Percentiles rank a stretch among this genome's conserved stretches.
These are phyloP conservation scores for Melanomma pulvis-pyrius DNA, from an alignment of 495 filamentous ascomycete species.

Conservation along the genomic window DNA sequence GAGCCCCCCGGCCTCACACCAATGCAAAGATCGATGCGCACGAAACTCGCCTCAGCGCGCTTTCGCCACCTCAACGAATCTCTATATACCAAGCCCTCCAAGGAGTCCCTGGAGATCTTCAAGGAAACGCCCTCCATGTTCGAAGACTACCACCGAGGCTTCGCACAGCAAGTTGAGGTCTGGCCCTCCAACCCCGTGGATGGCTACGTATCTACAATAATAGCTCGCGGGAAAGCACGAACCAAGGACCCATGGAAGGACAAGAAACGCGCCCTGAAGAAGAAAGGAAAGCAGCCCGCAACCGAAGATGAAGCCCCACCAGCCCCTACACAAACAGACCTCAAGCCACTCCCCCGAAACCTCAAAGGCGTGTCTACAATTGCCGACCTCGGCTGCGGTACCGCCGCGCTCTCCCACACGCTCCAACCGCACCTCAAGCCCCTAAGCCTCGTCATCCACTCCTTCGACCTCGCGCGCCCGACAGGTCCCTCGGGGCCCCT, in stretches of 20 bases:
- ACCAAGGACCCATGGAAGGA: conserved; percentile 27
- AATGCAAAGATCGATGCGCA: conserved; percentile 87
- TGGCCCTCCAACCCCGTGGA: conserved; percentile 97
- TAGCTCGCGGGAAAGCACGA: conserved; percentile 54
- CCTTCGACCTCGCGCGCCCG: conserved; percentile 65
- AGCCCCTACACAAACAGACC: conserved; percentile 26
- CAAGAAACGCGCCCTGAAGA: conserved; percentile 42
- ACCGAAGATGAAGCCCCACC: not conserved
- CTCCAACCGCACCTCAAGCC: conserved; percentile 58
- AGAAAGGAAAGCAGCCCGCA: conserved; percentile 32
- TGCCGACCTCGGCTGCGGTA: conserved; percentile 83
- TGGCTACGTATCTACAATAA: conserved; percentile 70
- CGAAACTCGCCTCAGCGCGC: conserved; percentile 88
- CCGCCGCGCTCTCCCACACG: conserved; percentile 66
- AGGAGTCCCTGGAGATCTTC: conserved; percentile 77
- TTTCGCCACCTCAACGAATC: conserved; percentile 97
- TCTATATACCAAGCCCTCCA: conserved; percentile 73
- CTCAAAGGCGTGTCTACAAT: conserved; percentile 68
- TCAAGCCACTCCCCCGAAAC: conserved; percentile 49
- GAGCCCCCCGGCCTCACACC: conserved; percentile 67
- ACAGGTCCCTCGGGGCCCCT: conserved; percentile 56
- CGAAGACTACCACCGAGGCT: conserved; percentile 89
- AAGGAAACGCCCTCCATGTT: conserved; percentile 82
- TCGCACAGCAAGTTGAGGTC: conserved; percentile 87
- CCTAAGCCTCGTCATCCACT: conserved; percentile 67